Evolutionary conservation across 345 rosid genomes (phyloP), one percentile per base, ranked within the genome.

Genomic region (Arabis hirsuta): DNA sequence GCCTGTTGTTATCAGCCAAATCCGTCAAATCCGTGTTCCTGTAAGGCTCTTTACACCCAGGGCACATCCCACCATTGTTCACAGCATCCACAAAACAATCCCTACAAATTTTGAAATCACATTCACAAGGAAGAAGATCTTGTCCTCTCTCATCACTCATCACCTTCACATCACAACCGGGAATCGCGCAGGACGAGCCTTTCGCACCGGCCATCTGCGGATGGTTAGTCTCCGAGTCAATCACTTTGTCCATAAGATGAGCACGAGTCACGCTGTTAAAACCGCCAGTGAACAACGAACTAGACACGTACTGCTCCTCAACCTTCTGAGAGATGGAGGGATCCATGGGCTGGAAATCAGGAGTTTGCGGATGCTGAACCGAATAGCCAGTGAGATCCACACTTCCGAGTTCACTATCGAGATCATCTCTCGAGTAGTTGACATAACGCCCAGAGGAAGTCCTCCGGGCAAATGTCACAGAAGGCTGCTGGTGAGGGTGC

Each of bases 201-300:
- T 91, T 94, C 0, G 90, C 87, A 7, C 98, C 98, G 3, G 98
- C 97, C 98, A 94, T 94, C 76, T 94, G 98, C 16, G 98, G 98
- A 79, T 94, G 98, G 77, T 19, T 89, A 3, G 95, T 79, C 79
- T 91, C 95, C 7, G 98, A 87, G 7, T 93, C 98, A 3, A 80
- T 89, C 76, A 93, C 98, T 81, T 93, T 93, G 77, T 93, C 98
- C 98, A 93, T 93, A 36, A 93, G 87, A 80, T 93, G 98, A 66
- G 98, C 98, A 1, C 98, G 86, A 0, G 97, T 93, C 3, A 89
- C 98, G 43, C 96, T 90, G 73, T 89, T 93, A 62, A 89, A 93
- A 24, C 98, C 98, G 0, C 98, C 98, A 0, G 98, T 94, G 46
- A 94, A 94, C 76, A 94, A 87, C 0, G 98, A 94, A 74, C 78